Evolutionary conservation across 352 stramenopile genomes (phyloP).

Genomic region (Globisporangium alternatum): DNA sequence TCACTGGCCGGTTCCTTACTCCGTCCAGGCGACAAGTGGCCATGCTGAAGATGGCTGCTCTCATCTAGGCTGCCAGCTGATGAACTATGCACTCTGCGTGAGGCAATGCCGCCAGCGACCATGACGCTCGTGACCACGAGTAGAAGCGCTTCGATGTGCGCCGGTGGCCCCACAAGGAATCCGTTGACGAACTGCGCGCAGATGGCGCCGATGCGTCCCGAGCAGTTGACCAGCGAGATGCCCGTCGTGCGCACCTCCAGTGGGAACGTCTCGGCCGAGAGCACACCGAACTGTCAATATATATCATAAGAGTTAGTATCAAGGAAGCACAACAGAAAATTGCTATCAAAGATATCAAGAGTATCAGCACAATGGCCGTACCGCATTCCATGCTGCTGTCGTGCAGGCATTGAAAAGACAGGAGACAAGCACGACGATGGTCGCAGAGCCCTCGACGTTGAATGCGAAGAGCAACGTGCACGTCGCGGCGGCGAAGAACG

Average conservation of each 20-base stretch:
- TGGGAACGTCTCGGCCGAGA: slow-evolving; percentile 88
- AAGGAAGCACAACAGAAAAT: not conserved
- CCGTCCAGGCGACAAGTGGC: not conserved
- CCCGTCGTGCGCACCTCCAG: slow-evolving; percentile 86
- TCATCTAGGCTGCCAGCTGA: slow-evolving; percentile 27
- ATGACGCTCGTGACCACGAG: slow-evolving; percentile 78
- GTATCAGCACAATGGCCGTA: slow-evolving; percentile 22
- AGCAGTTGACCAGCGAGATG: slow-evolving; percentile 88
- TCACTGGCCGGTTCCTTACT: slow-evolving; percentile 10
- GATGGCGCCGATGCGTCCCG: slow-evolving; percentile 87
- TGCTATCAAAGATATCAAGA: not conserved
- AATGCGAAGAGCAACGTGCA: slow-evolving; percentile 83
- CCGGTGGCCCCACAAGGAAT: slow-evolving; percentile 71
- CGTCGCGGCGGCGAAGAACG: slow-evolving; percentile 64
- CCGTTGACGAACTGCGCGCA: slow-evolving; percentile 90
- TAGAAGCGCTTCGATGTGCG: slow-evolving; percentile 76
- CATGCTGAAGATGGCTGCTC: slow-evolving; percentile 1
- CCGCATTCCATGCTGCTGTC: slow-evolving; percentile 89
- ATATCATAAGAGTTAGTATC: not conserved
- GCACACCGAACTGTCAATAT: slow-evolving; percentile 71
- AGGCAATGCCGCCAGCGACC: slow-evolving; percentile 51
- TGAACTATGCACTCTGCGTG: slow-evolving; percentile 28
- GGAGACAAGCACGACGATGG: slow-evolving; percentile 80
- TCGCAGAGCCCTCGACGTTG: slow-evolving; percentile 56
- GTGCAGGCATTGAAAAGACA: slow-evolving; percentile 92